Evolutionary conservation across 2,329 filamentous ascomycete species (phyloP).

Genomic region (Fusarium torulosum): DNA sequence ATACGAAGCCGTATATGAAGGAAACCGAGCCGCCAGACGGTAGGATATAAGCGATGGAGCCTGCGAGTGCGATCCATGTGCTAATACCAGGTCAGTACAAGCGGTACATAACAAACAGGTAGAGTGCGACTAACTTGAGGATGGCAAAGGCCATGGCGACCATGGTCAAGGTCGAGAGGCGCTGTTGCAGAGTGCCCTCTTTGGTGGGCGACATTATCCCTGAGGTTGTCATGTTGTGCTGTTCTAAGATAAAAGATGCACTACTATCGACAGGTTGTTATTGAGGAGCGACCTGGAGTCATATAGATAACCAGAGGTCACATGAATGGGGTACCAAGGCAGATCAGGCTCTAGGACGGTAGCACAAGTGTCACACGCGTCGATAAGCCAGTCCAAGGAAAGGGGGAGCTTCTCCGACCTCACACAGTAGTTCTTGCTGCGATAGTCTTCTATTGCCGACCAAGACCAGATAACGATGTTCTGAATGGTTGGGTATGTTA

Average conservation of each 20-base stretch:
- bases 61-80: conserved; percentile 54
- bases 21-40: conserved; percentile 58
- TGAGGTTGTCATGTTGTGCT: not conserved
- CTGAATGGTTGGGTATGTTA: not conserved
- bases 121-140: conserved; percentile 50
- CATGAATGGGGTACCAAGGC: not conserved
- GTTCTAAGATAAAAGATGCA: not conserved
- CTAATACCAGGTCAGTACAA: conserved; percentile 15
- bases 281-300: conserved; percentile 2
- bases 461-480: not conserved
- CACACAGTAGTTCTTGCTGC: not conserved
- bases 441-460: not conserved
- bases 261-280: not conserved
- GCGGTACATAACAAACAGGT: not conserved
- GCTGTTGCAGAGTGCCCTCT: conserved; percentile 22
- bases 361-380: not conserved
- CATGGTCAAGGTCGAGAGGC: conserved; percentile 56
- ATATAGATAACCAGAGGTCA: conserved; percentile 20
- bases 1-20: conserved; percentile 60
- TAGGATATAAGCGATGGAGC: conserved; percentile 57
- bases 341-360: not conserved
- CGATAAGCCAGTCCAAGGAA: not conserved
- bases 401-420: not conserved
- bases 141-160: conserved; percentile 59
- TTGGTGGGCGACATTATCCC: not conserved